Base-by-base conservation (phyloP, 2,329 filamentous ascomycete species). In the Aureobasidium sp. region DNA sequence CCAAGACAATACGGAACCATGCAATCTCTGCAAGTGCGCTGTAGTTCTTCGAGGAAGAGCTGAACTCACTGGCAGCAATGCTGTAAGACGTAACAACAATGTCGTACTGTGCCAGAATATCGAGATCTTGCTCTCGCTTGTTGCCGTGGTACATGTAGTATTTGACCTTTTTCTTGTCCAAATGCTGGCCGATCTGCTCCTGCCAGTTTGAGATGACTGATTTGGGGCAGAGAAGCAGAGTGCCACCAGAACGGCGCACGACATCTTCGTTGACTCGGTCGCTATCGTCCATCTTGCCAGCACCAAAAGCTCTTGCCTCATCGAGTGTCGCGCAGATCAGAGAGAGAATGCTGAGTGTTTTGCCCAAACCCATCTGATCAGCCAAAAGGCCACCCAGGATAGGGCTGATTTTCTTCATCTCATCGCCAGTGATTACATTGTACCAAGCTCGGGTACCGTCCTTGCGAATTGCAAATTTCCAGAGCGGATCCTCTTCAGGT, bases 131-230 rank as follows among this genome's bases (percentile, higher is more conserved):
- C 65, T 84, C 86, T 7, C 94, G 85, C 67, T 85, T 87, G 0
- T 85, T 79, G 2, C 94, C 94, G 72, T 99, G 94, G 67, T 97
- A 97, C 61, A 94, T 84, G 71, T 94, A 90, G 70, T 85, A 90
- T 1, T 79, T 86, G 20, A 97, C 71, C 8, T 82, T 77, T 0
- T 80, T 82, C 0, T 83, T 79, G 55, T 82, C 80, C 50, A 96
- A 79, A 73, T 99, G 94, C 63, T 89, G 83, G 68, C 88, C 88
- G 64, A 97, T 90, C 74, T 99, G 94, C 67, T 91, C 86, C 68
- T 93, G 88, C 94, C 94, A 99, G 70, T 97, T 99, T 29, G 88
- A 87, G 63, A 97, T 86, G 0, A 93, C 94, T 70, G 90, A 96
- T 2, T 97, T 81, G 0, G 94, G 94, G 62, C 89, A 95, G 17